Percentiles rank a stretch among this genome's conserved stretches.
Conservation (phyloP, 1,284 basidiomycete genomes). For the Cronartium quercuum region DNA sequence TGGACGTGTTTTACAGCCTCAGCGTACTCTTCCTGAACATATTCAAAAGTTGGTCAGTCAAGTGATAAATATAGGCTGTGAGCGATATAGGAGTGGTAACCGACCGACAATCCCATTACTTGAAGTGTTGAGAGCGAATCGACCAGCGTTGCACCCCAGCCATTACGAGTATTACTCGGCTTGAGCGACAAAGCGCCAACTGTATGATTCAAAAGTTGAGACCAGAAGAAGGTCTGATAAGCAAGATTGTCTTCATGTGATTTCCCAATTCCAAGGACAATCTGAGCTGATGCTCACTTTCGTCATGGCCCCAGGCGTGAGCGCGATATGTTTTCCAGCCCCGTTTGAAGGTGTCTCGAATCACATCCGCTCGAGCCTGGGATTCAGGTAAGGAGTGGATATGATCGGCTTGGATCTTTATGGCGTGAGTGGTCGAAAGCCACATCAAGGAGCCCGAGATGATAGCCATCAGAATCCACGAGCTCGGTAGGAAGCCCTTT, state of each 20-base stretch:
- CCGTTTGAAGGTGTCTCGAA: neutral
- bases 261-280: neutral
- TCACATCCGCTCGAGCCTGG: neutral
- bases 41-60: neutral
- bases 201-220: neutral
- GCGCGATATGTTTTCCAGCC: neutral
- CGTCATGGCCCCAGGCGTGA: neutral
- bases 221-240: neutral
- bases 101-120: constrained; percentile 45
- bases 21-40: neutral
- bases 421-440: neutral
- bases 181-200: constrained; percentile 3
- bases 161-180: constrained; percentile 11
- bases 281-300: too few species aligned
- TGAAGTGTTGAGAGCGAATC: constrained; percentile 45
- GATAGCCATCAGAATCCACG: too few species aligned
- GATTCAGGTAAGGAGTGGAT: neutral
- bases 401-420: neutral
- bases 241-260: neutral
- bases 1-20: neutral
- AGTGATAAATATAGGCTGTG: neutral
- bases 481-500: too few species aligned
- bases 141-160: constrained; percentile 46
- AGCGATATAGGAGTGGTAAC: constrained; percentile 22
- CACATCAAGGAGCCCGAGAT: neutral